phyloP scores from a whole-genome alignment of 345 rosid species.

The Iberis pinnata region DNA sequence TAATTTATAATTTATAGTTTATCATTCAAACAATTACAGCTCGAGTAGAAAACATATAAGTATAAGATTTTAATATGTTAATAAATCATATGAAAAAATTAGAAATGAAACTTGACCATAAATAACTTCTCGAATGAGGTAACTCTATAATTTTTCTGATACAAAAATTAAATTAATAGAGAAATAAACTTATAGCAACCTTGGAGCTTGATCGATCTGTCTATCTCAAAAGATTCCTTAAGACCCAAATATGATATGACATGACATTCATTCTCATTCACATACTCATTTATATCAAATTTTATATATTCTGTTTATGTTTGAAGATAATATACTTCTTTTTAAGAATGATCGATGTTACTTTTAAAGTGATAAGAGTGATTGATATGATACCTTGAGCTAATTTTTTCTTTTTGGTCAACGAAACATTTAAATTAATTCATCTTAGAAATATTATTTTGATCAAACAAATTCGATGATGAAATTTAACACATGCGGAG shows the following conservation, averaged over 20 bases:
- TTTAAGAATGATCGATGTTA: not conserved
- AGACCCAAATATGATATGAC: slow-evolving; percentile 28
- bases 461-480: not conserved
- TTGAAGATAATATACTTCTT: slow-evolving; percentile 20
- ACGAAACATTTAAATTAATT: slow-evolving; percentile 12
- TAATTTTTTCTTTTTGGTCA: slow-evolving; percentile 3
- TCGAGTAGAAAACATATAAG: not conserved
- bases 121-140: too few relatives aligned
- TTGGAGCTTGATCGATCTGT: slow-evolving; percentile 23
- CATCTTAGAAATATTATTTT: not conserved
- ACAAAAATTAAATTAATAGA: not conserved
- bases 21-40: not conserved
- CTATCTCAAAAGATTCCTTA: slow-evolving; percentile 28
- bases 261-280: slow-evolving; percentile 16
- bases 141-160: too few relatives aligned
- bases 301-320: too few relatives aligned
- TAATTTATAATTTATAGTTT: too few relatives aligned
- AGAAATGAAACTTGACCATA: not conserved
- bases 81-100: too few relatives aligned
- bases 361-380: slow-evolving; percentile 18
- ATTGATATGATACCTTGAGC: slow-evolving; percentile 16
- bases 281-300: slow-evolving; percentile 13
- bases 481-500: too few relatives aligned
- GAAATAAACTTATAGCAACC: slow-evolving; percentile 10
- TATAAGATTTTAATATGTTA: too few relatives aligned